Percentiles rank a stretch among this genome's conserved stretches.
Conservation (phyloP, 2,329 filamentous ascomycete genomes). For the Pyrenophora tritici-repentis region DNA sequence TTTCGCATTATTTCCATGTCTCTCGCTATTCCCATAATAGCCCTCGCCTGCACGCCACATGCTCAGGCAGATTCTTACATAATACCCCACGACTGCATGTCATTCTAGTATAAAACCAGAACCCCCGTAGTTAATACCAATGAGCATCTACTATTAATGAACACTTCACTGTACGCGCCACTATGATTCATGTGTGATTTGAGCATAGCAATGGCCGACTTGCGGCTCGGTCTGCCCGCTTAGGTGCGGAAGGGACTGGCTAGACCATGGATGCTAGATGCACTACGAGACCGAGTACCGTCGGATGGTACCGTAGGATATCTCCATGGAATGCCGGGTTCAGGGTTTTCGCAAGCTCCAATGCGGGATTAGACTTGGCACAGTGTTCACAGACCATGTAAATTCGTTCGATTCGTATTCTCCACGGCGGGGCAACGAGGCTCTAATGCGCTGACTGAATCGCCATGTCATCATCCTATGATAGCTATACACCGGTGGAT, state of each 20-base stretch:
- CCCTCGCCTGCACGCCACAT: constrained; percentile 12
- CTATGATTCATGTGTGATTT: neutral
- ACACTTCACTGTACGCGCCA: neutral
- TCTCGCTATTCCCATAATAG: neutral
- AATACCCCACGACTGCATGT: constrained; percentile 12
- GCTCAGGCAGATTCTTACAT: neutral
- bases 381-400: neutral
- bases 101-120: neutral
- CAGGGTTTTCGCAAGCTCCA: neutral
- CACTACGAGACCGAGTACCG: neutral
- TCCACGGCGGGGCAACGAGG: no score
- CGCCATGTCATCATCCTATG: no score
- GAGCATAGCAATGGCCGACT: neutral
- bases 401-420: no score
- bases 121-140: constrained; percentile 5
- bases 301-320: constrained; percentile 2
- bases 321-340: neutral
- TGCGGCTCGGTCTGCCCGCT: neutral
- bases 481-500: no score
- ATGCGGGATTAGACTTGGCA: neutral
- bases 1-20: constrained; percentile 3
- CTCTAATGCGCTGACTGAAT: no score
- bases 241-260: neutral
- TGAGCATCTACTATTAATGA: neutral
- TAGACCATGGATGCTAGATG: no score